Conservation (phyloP, 306 rosid species). For the Cucurbita maxima region DNA sequence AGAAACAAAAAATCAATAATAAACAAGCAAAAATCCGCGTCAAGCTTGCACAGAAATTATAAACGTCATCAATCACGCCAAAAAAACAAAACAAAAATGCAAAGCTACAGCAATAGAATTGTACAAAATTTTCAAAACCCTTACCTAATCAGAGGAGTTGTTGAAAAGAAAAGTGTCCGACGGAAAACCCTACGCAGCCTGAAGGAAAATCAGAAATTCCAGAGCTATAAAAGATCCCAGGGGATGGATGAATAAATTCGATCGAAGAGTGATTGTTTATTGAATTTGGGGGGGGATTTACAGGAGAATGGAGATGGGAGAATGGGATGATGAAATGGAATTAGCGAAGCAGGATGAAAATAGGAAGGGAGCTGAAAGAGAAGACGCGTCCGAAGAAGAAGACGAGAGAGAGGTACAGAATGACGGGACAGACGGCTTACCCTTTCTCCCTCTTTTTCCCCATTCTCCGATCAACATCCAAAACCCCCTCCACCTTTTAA, state of each 20-base stretch:
- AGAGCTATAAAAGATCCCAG: not conserved
- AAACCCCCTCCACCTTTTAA: not conserved
- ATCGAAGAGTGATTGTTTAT: not conserved
- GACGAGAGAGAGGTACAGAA: not conserved
- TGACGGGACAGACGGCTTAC: not conserved
- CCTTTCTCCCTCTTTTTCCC: conserved; percentile 1
- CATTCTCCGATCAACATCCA: not conserved
- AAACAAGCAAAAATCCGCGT: not conserved
- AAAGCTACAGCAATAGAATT: conserved; percentile 10
- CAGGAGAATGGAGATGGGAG: not conserved
- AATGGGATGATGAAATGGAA: too few relatives aligned
- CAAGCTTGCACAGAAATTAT: conserved; percentile 14
- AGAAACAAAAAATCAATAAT: too few relatives aligned
- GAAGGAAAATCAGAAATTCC: not conserved
- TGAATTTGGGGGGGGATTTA: not conserved
- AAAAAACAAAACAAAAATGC: not conserved
- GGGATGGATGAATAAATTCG: not conserved
- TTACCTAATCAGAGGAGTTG: not conserved
- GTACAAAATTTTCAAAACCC: not conserved
- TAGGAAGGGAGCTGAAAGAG: not conserved
- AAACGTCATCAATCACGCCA: conserved; percentile 18
- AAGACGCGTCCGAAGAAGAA: conserved; percentile 3
- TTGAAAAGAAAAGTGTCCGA: not conserved
- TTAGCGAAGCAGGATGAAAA: not conserved
- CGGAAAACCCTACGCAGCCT: not conserved